Evolutionary conservation across 2,329 filamentous ascomycete genomes (phyloP).

Genomic region (Waltergamsia citrina): DNA sequence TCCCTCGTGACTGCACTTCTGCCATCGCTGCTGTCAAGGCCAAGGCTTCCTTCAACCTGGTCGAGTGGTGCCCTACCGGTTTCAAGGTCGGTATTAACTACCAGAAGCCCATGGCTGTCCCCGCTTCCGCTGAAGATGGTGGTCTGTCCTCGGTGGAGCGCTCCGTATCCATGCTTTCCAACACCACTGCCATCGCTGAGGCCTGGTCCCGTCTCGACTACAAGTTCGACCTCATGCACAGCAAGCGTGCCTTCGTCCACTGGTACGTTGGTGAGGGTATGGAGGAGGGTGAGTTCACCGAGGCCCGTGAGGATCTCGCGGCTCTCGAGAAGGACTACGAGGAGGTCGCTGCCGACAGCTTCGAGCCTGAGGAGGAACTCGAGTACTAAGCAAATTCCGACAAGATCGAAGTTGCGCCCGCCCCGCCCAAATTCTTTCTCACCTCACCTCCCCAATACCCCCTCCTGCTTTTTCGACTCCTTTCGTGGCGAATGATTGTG

Average conservation of each 20-base stretch:
- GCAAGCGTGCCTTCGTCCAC: constrained; percentile 67
- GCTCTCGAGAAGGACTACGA: constrained; percentile 83
- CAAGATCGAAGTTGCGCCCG: too few relatives aligned
- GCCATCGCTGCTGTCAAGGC: constrained; percentile 60
- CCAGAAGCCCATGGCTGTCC: constrained; percentile 55
- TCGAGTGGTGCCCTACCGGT: constrained; percentile 67
- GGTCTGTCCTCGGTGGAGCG: constrained; percentile 53
- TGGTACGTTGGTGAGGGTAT: constrained; percentile 85
- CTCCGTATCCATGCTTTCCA: constrained; percentile 62
- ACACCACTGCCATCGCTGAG: constrained; percentile 66
- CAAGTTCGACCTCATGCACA: constrained; percentile 74
- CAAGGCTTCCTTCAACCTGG: constrained; percentile 63
- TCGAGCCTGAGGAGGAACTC: constrained; percentile 49
- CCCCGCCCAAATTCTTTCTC: neutral
- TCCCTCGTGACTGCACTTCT: constrained; percentile 59
- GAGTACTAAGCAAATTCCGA: constrained; percentile 72
- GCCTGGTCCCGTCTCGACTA: constrained; percentile 64
- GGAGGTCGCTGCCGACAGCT: constrained; percentile 70
- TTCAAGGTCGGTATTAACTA: constrained; percentile 73
- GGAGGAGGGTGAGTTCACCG: constrained; percentile 86
- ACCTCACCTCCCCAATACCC: neutral
- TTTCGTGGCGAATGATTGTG: neutral
- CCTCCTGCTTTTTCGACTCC: neutral
- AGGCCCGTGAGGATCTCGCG: constrained; percentile 77
- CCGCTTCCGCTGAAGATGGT: constrained; percentile 41